Base-by-base conservation (phyloP, 108 stramenopile species). In the Cyclotella distinguenda region DNA sequence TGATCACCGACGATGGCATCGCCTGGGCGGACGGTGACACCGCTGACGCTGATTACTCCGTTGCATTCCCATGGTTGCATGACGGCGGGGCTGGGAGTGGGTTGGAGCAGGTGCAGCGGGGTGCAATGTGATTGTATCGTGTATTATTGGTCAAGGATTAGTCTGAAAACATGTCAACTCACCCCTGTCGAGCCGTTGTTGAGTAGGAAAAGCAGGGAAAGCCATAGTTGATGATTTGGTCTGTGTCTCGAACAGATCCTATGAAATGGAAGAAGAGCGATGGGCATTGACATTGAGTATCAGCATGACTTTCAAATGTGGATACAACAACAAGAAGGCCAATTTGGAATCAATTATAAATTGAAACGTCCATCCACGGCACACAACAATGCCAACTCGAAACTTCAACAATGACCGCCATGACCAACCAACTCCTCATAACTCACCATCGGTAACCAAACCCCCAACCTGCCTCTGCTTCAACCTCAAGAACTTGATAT, bases 61-160 rank as follows among this genome's bases (percentile, higher is more conserved):
- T 93, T 90, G 72, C 89, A 90, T 49, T 90, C 89, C 93, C 93
- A 94, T n/a, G 89, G 89, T 63, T 90, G 92, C 88, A 89, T 89
- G n/a, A 86, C 86, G 15, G 86, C 86, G 44, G 88, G 88, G 15
- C 58, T 59, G 13, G 16, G 83, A 59, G 72, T 63, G 47, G 87
- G 76, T 52, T 52, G 11, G 6, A 6, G 30, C 5, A 42, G 40
- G 16, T 13, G 40, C n/a, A 2, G n/a, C 40, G 40, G 2, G 40
- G 40, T 79, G 39, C 64, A 70, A 54, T 79, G 54, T 1, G 81
- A 83, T 56, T 83, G 82, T 52, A 46, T 46, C 45, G 15, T 5
- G 15, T 13, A 12, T 46, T 46, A n/a, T n/a, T 13, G 19, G 45
- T 46, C 5, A 9, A 12, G 45, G 5, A 18, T n/a, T 46, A 18